Evolutionary conservation across 768 basidiomycete species (phyloP).

Genomic region (Ephemerocybe angulata): DNA sequence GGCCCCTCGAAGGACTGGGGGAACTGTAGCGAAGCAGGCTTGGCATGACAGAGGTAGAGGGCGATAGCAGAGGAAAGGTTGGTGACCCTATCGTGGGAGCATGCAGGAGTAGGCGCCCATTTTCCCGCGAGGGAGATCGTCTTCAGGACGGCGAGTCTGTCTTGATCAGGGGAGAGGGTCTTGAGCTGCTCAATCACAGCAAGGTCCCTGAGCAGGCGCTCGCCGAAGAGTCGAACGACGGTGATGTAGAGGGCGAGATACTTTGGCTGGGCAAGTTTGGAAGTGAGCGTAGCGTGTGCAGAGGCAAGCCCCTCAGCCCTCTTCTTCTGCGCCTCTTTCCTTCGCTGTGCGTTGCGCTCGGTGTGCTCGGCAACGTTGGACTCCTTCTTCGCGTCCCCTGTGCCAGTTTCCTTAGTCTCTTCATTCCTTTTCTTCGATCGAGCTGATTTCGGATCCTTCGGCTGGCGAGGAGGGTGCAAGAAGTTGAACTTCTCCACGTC

Average conservation of each 20-base stretch:
- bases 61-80: conserved; percentile 64
- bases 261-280: conserved; percentile 43
- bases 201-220: conserved; percentile 49
- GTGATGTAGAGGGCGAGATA: conserved; percentile 63
- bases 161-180: conserved; percentile 27
- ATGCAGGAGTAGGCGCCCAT: conserved; percentile 63
- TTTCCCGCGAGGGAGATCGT: conserved; percentile 59
- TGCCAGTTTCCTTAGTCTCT: conserved; percentile 15
- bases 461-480: conserved; percentile 18
- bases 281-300: conserved; percentile 33
- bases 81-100: conserved; percentile 58
- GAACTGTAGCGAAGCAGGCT: conserved; percentile 22
- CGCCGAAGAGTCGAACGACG: conserved; percentile 58
- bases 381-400: conserved; percentile 9
- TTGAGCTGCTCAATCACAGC: conserved; percentile 33
- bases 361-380: background rate
- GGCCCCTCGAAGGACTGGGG: conserved; percentile 31
- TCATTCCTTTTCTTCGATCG: background rate
- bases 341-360: conserved; percentile 6
- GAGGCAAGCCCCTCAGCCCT: conserved; percentile 21
- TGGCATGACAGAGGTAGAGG: conserved; percentile 44
- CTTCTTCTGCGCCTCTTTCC: conserved; percentile 19
- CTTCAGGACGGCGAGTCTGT: conserved; percentile 30
- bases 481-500: conserved; percentile 19
- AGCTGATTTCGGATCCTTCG: background rate